These are phyloP conservation scores for Candida odintsovae DNA, from an alignment of 805 yeast species.

Conservation along the genomic window DNA sequence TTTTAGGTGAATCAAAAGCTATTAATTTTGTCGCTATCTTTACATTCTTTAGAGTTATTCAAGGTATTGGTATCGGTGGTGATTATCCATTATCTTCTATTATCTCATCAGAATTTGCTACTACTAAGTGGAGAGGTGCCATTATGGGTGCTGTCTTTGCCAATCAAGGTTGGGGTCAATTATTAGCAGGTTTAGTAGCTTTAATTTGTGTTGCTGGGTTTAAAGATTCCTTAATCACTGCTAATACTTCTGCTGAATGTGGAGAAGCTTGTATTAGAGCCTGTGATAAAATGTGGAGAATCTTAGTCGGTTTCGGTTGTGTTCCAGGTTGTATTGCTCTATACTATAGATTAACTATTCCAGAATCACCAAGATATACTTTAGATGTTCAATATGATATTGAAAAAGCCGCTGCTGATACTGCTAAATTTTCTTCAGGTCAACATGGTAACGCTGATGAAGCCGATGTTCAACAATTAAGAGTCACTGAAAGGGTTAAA, in stretches of 20 bases:
- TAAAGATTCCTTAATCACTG: constrained; percentile 52
- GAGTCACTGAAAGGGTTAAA: constrained; percentile 43
- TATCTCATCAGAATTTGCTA: constrained; percentile 86
- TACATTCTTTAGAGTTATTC: constrained; percentile 71
- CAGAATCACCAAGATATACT: constrained; percentile 90
- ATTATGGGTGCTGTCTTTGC: constrained; percentile 96
- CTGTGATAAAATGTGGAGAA: constrained; percentile 93
- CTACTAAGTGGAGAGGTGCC: constrained; percentile 97
- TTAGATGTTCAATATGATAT: constrained; percentile 65
- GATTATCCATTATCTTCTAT: constrained; percentile 93
- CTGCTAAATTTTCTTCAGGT: constrained; percentile 46
- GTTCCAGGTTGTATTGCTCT: constrained; percentile 82
- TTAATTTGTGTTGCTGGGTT: constrained; percentile 71
- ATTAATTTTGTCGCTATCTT: constrained; percentile 69
- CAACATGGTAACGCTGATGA: constrained; percentile 42
- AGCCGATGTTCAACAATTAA: constrained; percentile 38
- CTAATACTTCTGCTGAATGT: constrained; percentile 55
- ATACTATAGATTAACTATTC: constrained; percentile 89
- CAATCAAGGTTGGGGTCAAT: constrained; percentile 96
- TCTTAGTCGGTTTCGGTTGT: constrained; percentile 82
- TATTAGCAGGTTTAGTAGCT: constrained; percentile 80
- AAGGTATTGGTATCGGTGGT: constrained; percentile 98
- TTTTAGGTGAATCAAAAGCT: constrained; percentile 65
- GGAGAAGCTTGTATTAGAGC: constrained; percentile 64
- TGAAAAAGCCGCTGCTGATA: constrained; percentile 51